Evolutionary conservation across 331 rosid species (phyloP).

Genomic region (Quercus lobata): DNA sequence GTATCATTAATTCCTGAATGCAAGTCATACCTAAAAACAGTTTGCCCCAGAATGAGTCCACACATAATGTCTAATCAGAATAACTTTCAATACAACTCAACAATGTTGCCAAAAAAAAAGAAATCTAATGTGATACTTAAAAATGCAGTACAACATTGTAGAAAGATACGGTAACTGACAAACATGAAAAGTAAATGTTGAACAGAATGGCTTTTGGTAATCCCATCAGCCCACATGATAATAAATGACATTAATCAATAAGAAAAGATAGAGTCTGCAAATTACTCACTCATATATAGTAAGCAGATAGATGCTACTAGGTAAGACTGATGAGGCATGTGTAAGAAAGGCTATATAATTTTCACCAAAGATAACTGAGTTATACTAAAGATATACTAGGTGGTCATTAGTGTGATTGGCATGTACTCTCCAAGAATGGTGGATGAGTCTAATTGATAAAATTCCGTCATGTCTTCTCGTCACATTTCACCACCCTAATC

Average conservation of each 20-base stretch:
- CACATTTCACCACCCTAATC: not conserved
- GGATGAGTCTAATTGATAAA: not conserved
- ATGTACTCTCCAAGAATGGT: not conserved
- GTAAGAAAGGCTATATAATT: not conserved
- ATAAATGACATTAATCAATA: not conserved
- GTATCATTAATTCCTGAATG: slow-evolving; percentile 49
- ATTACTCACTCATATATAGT: not conserved
- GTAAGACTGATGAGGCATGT: not conserved
- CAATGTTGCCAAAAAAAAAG: not conserved
- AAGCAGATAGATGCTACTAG: not conserved
- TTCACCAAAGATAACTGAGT: not conserved
- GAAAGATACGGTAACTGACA: not conserved
- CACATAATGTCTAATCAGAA: not conserved
- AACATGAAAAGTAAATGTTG: not conserved
- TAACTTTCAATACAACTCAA: not conserved
- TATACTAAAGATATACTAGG: not conserved
- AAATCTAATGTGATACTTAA: not conserved
- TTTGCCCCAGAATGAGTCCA: slow-evolving; percentile 16
- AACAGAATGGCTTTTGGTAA: not conserved
- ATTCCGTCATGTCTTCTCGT: not conserved
- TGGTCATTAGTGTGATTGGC: not conserved
- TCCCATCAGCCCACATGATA: not conserved
- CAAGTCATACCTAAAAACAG: slow-evolving; percentile 63
- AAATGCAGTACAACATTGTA: slow-evolving; percentile 2
- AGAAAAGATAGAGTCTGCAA: not conserved